A percentile compares a stretch with the other conserved stretches of the same genome.
Evolutionary conservation across 1,284 basidiomycete genomes (phyloP).

Genomic region (Neolentinus lepideus): DNA sequence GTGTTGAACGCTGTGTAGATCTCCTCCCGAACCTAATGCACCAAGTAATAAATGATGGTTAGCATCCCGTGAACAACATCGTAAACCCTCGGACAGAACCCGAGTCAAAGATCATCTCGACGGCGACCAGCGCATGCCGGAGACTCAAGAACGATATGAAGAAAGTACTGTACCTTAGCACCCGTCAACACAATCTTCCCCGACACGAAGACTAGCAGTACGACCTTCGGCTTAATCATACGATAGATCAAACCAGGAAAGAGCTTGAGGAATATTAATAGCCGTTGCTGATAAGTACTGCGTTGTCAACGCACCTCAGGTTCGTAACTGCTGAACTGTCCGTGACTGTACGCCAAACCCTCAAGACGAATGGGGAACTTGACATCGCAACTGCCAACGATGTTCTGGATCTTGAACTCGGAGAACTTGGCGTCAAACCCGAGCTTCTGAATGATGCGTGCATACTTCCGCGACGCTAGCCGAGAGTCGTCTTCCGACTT

Average conservation of each 20-base stretch:
- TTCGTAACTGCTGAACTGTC: slow-evolving; percentile 97
- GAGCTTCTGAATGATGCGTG: slow-evolving; percentile 98
- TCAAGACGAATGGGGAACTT: slow-evolving; percentile 99
- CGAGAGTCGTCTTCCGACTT: slow-evolving; percentile 99
- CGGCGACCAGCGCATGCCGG: not conserved
- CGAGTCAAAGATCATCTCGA: slow-evolving; percentile 1
- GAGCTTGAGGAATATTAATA: slow-evolving; percentile 42
- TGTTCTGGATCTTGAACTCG: slow-evolving; percentile 99
- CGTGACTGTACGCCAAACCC: slow-evolving; percentile 96
- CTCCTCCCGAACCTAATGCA: slow-evolving; percentile 87
- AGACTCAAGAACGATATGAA: slow-evolving; percentile 14
- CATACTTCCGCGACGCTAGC: slow-evolving; percentile 97
- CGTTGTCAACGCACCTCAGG: slow-evolving; percentile 72
- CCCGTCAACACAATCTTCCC: slow-evolving; percentile 99
- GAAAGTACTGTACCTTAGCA: slow-evolving; percentile 73
- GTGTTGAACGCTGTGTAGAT: slow-evolving; percentile 99
- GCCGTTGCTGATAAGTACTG: not conserved
- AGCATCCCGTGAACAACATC: slow-evolving; percentile 17
- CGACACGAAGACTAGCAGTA: slow-evolving; percentile 96
- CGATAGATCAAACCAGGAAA: slow-evolving; percentile 99
- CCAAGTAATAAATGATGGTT: slow-evolving; percentile 13
- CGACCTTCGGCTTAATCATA: slow-evolving; percentile 99
- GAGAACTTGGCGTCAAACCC: slow-evolving; percentile 99
- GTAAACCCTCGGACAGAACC: slow-evolving; percentile 1
- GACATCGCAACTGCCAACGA: slow-evolving; percentile 97